phyloP scores from a whole-genome alignment of 805 yeast genomes.

The Suhomyces xylopsoci region DNA sequence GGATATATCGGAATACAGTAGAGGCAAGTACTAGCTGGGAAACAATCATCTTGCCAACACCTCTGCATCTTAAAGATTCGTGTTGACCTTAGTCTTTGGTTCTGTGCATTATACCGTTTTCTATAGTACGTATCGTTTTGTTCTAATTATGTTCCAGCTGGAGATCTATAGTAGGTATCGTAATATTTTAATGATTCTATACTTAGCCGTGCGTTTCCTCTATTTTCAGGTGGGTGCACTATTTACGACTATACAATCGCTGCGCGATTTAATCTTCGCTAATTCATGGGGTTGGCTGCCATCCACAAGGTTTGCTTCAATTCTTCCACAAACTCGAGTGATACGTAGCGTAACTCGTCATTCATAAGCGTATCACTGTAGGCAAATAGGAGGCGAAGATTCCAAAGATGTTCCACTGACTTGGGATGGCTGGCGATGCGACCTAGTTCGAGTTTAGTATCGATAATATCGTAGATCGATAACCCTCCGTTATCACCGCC shows the following conservation, averaged over 20 bases:
- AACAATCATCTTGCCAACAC: too few relatives aligned
- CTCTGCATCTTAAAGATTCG: too few relatives aligned
- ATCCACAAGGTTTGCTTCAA: conserved; percentile 46
- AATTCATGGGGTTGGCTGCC: conserved; percentile 1
- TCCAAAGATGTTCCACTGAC: conserved; percentile 58
- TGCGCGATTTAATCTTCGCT: background rate
- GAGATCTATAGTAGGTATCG: too few relatives aligned
- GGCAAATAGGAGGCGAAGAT: conserved; percentile 57
- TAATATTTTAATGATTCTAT: too few relatives aligned
- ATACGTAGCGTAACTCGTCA: conserved; percentile 43
- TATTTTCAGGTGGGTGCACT: background rate
- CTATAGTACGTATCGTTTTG: too few relatives aligned
- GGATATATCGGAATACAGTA: too few relatives aligned
- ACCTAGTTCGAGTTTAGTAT: conserved; percentile 52
- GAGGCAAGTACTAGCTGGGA: too few relatives aligned
- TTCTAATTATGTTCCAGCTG: too few relatives aligned
- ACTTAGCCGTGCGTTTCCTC: too few relatives aligned
- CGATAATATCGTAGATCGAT: conserved; percentile 46
- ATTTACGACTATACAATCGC: background rate
- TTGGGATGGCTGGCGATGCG: conserved; percentile 41
- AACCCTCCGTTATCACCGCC: conserved; percentile 26
- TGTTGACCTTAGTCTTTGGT: too few relatives aligned
- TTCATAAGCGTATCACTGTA: conserved; percentile 47
- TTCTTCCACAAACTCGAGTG: conserved; percentile 50
- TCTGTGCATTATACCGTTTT: too few relatives aligned